Percentiles rank a stretch among this genome's conserved stretches.
phyloP scores from a whole-genome alignment of 805 yeast species.

The Nakazawaea pomicola region DNA sequence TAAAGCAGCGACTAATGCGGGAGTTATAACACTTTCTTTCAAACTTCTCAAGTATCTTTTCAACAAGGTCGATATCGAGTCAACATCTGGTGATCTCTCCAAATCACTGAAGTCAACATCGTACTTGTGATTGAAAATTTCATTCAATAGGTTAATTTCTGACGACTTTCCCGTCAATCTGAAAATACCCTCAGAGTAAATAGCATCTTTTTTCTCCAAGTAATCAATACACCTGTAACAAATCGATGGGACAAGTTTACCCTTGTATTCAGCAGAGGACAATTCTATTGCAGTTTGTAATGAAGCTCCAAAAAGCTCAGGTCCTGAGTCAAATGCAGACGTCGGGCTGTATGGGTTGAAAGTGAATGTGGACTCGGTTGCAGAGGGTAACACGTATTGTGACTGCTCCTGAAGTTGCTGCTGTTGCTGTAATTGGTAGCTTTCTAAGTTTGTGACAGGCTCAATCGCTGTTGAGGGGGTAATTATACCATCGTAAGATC shows the following conservation, averaged over 20 bases:
- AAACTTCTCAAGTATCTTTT: constrained; percentile 78
- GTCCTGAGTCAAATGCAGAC: background rate
- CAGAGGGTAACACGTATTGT: constrained; percentile 1
- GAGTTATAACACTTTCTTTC: constrained; percentile 65
- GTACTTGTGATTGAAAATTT: constrained; percentile 56
- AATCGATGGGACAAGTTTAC: constrained; percentile 62
- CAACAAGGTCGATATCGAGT: constrained; percentile 81
- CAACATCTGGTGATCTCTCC: constrained; percentile 57
- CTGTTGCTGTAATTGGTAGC: constrained; percentile 7
- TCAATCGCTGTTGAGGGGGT: constrained; percentile 6
- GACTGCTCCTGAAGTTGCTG: constrained; percentile 4
- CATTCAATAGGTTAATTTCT: constrained; percentile 63
- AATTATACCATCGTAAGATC: background rate
- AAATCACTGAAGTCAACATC: constrained; percentile 63
- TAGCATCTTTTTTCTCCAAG: constrained; percentile 59
- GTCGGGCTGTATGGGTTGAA: constrained; percentile 5
- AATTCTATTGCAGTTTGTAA: constrained; percentile 45
- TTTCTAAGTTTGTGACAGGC: constrained; percentile 10
- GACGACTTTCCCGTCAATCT: constrained; percentile 86
- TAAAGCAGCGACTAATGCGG: constrained; percentile 36
- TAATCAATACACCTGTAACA: constrained; percentile 71
- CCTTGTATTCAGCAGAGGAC: constrained; percentile 44
- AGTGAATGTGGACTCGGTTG: background rate
- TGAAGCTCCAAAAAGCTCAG: constrained; percentile 59
- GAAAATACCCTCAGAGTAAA: constrained; percentile 88